These are phyloP conservation scores for Aegilops umbellulata DNA, from an alignment of 176 grass and related monocot genomes.

Conservation along the genomic window DNA sequence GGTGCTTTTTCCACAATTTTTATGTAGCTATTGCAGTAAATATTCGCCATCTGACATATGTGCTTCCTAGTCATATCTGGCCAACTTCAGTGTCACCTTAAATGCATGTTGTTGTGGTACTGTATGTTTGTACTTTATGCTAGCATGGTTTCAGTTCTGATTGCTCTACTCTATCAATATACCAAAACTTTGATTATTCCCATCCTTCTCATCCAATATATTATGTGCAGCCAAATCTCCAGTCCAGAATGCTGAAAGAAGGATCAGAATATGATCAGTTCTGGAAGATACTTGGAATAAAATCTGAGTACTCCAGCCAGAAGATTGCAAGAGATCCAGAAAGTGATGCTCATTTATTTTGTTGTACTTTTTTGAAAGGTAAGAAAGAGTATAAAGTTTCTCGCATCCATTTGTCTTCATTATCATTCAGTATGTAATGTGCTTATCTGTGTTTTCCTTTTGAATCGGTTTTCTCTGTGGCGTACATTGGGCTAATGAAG, in stretches of 20 bases:
- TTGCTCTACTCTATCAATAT: conserved; percentile 10
- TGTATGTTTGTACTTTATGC: conserved; percentile 7
- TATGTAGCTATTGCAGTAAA: conserved; percentile 9
- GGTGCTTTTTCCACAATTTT: not conserved
- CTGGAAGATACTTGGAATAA: conserved; percentile 88
- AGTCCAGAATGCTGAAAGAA: conserved; percentile 92
- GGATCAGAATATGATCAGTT: conserved; percentile 95
- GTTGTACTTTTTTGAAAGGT: conserved; percentile 90
- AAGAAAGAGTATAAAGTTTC: conserved; percentile 23
- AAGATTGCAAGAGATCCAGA: conserved; percentile 82
- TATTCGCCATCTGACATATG: not conserved
- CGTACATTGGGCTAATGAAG: conserved; percentile 55
- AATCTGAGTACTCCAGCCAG: conserved; percentile 89
- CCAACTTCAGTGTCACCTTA: conserved; percentile 8
- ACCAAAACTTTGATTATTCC: not conserved
- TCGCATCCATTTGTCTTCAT: not conserved
- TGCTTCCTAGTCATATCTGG: conserved; percentile 15
- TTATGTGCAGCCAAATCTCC: conserved; percentile 81
- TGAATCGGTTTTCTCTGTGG: conserved; percentile 28
- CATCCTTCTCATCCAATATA: conserved; percentile 22
- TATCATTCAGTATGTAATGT: conserved; percentile 25
- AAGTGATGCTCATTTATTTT: conserved; percentile 84
- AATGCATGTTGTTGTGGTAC: conserved; percentile 4
- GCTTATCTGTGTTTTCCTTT: conserved; percentile 37
- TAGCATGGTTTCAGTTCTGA: conserved; percentile 10